phyloP scores from a whole-genome alignment of 1,284 basidiomycete genomes.

The Jaminaea rosea region DNA sequence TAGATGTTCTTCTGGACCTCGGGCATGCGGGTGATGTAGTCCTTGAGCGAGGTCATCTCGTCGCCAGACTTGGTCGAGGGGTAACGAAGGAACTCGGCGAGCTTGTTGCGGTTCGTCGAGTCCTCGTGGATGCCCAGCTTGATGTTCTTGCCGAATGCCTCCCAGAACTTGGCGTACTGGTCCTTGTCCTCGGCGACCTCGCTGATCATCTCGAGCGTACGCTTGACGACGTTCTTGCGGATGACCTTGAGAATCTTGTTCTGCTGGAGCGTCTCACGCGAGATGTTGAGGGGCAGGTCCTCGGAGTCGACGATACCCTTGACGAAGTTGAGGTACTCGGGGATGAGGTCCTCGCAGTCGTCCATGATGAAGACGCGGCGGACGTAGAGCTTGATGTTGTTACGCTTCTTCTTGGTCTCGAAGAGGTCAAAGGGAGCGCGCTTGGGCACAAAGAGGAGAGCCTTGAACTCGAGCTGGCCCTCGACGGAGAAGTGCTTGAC shows the following conservation, averaged over 20 bases:
- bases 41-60: slow-evolving; percentile 92
- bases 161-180: slow-evolving; percentile 94
- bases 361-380: slow-evolving; percentile 99
- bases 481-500: slow-evolving; percentile 99
- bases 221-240: slow-evolving; percentile 80
- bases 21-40: slow-evolving; percentile 99
- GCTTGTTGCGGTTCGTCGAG: slow-evolving; percentile 95
- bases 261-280: slow-evolving; percentile 98
- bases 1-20: slow-evolving; percentile 99
- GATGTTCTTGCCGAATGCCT: slow-evolving; percentile 58
- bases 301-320: slow-evolving; percentile 95
- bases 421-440: slow-evolving; percentile 88
- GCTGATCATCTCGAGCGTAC: slow-evolving; percentile 85
- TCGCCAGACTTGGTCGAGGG: slow-evolving; percentile 90
- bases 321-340: slow-evolving; percentile 99
- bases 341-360: slow-evolving; percentile 98
- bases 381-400: slow-evolving; percentile 99
- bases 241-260: slow-evolving; percentile 99
- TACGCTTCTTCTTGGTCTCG: slow-evolving; percentile 99
- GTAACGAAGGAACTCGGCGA: slow-evolving; percentile 99
- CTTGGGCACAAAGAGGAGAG: slow-evolving; percentile 84
- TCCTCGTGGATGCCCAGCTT: slow-evolving; percentile 97
- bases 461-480: slow-evolving; percentile 99
- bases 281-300: slow-evolving; percentile 99
- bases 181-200: slow-evolving; percentile 99